phyloP scores from a whole-genome alignment of 176 grass and related monocot species.

The Tuctoria greenei region DNA sequence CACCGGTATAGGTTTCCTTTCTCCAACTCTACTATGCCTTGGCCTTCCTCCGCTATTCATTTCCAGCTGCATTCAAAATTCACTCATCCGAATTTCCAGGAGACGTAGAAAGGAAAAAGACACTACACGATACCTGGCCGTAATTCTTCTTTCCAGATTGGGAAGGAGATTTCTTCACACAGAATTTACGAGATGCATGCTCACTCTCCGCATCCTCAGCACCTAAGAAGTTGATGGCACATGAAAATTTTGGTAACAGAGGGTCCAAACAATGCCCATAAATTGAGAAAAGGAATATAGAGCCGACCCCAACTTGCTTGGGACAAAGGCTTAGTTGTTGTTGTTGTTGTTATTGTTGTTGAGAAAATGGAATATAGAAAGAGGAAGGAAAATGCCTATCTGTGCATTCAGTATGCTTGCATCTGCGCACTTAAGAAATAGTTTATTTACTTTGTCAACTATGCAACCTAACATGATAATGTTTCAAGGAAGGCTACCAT shows the following conservation, averaged over 20 bases:
- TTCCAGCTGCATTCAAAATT: slow-evolving; percentile 40
- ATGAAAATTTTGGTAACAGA: neutral
- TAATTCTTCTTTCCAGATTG: slow-evolving; percentile 13
- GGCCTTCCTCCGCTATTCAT: neutral
- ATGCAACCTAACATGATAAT: too few species aligned
- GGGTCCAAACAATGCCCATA: neutral
- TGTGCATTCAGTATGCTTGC: too few species aligned
- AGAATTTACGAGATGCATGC: neutral
- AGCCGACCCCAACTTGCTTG: too few species aligned
- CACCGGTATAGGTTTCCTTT: slow-evolving; percentile 25
- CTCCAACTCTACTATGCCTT: slow-evolving; percentile 3
- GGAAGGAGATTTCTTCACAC: neutral
- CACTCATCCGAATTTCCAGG: neutral
- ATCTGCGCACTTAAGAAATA: too few species aligned
- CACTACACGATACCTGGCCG: neutral
- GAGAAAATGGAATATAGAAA: too few species aligned
- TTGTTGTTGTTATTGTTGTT: too few species aligned
- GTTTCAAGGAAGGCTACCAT: too few species aligned
- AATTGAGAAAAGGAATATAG: neutral
- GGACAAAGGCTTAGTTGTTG: too few species aligned
- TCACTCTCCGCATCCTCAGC: neutral
- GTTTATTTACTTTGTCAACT: too few species aligned
- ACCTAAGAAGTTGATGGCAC: neutral
- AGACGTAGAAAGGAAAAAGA: neutral
- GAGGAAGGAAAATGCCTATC: too few species aligned